These are phyloP conservation scores for Acer negundo DNA, from an alignment of 345 rosid species.

Conservation along the genomic window DNA sequence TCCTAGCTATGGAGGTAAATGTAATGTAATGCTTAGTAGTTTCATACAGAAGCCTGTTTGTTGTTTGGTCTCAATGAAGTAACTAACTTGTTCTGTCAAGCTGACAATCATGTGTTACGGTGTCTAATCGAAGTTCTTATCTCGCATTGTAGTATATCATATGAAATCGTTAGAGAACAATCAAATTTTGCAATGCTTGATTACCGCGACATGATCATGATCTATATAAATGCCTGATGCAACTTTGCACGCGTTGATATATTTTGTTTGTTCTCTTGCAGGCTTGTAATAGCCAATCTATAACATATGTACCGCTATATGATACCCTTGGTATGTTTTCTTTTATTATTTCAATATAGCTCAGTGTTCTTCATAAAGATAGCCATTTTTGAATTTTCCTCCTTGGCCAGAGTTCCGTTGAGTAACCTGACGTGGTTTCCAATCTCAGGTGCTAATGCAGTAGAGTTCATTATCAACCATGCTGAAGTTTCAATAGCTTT, in stretches of 20 bases:
- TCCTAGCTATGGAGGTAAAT: constrained; percentile 80
- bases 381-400: not conserved
- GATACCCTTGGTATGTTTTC: constrained; percentile 74
- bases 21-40: not conserved
- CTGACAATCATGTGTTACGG: not conserved
- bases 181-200: not conserved
- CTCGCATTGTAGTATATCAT: not conserved
- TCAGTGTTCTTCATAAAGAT: not conserved
- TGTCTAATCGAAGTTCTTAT: not conserved
- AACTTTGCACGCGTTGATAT: not conserved
- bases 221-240: not conserved
- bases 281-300: constrained; percentile 83
- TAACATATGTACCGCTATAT: constrained; percentile 80
- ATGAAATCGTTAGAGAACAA: not conserved
- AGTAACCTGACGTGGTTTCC: not conserved
- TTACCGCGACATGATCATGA: not conserved
- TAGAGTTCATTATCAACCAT: constrained; percentile 90
- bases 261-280: constrained; percentile 28
- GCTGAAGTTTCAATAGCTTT: constrained; percentile 83
- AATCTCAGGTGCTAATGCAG: constrained; percentile 78
- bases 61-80: too few species aligned
- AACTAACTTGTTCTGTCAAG: not conserved
- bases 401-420: not conserved
- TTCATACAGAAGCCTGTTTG: not conserved
- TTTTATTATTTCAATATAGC: not conserved